A percentile compares a stretch with the other conserved stretches of the same genome.
phyloP scores from a whole-genome alignment of 2,329 filamentous ascomycete species.

The Diaporthe ampelina region DNA sequence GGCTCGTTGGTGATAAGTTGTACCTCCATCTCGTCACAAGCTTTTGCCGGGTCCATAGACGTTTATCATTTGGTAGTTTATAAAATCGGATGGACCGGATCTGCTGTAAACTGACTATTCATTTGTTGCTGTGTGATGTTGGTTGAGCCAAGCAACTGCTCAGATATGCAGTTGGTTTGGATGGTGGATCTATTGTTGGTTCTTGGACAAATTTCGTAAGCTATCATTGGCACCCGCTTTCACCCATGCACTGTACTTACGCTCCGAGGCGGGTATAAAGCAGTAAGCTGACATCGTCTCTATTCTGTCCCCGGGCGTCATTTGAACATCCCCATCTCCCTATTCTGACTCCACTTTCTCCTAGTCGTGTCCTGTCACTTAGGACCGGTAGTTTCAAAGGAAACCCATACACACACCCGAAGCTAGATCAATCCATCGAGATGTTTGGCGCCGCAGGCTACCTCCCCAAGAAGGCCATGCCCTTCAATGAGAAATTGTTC shows the following conservation, averaged over 20 bases:
- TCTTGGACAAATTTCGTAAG: background rate
- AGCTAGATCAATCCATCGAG: background rate
- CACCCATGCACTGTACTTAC: background rate
- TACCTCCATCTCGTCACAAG: no score
- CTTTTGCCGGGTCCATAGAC: no score
- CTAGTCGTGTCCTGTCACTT: no score
- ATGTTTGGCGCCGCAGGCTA: background rate
- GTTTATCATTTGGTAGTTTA: no score
- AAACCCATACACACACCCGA: background rate
- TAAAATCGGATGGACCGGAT: no score
- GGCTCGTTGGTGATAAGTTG: no score
- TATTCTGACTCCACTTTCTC: no score
- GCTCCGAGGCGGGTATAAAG: background rate
- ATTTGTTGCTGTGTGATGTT: no score
- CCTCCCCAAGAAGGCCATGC: conserved; percentile 13
- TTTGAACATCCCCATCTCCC: no score
- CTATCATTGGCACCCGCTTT: background rate
- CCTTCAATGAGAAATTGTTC: conserved; percentile 19
- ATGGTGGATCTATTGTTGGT: background rate
- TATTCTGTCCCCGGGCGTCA: no score
- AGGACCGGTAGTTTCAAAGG: background rate
- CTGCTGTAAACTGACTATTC: no score
- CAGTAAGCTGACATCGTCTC: no score
- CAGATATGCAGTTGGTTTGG: background rate
- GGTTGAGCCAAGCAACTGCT: background rate